Conservation (phyloP, 1,139 yeast species). For the Groenewaldozyma auringiensis region DNA sequence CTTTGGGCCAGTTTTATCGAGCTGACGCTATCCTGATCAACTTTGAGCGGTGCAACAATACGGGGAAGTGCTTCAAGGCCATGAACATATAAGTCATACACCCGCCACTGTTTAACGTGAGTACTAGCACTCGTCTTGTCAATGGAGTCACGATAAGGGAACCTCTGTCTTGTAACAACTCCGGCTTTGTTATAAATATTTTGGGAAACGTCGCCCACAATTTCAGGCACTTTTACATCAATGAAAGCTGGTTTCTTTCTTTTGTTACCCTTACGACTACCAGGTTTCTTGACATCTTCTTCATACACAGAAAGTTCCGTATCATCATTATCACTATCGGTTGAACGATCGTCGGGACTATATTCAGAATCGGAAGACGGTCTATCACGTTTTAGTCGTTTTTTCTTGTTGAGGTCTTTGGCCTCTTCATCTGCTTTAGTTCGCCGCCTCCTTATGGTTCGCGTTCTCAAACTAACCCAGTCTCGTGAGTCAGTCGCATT, state of each 20-base stretch:
- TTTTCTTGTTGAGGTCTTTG: not conserved
- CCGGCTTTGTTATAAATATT: slow-evolving; percentile 5
- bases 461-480: not conserved
- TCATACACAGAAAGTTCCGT: not conserved
- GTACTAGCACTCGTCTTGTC: not conserved
- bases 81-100: slow-evolving; percentile 7
- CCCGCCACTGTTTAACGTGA: not conserved
- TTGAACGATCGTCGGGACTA: too few relatives aligned
- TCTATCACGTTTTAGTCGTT: not conserved
- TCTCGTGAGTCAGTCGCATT: not conserved
- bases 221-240: slow-evolving; percentile 1
- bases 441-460: not conserved
- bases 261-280: not conserved
- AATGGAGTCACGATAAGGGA: not conserved
- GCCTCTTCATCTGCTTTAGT: not conserved
- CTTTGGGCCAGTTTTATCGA: slow-evolving; percentile 3
- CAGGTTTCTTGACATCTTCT: not conserved
- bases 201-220: slow-evolving; percentile 5
- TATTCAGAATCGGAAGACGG: not conserved
- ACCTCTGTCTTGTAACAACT: not conserved
- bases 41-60: slow-evolving; percentile 6
- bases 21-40: slow-evolving; percentile 6
- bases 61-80: slow-evolving; percentile 11
- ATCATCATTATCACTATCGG: not conserved
- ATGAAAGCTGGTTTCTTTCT: not conserved